These are phyloP conservation scores for Kandelia obovata DNA, from an alignment of 345 rosid species.

Conservation along the genomic window DNA sequence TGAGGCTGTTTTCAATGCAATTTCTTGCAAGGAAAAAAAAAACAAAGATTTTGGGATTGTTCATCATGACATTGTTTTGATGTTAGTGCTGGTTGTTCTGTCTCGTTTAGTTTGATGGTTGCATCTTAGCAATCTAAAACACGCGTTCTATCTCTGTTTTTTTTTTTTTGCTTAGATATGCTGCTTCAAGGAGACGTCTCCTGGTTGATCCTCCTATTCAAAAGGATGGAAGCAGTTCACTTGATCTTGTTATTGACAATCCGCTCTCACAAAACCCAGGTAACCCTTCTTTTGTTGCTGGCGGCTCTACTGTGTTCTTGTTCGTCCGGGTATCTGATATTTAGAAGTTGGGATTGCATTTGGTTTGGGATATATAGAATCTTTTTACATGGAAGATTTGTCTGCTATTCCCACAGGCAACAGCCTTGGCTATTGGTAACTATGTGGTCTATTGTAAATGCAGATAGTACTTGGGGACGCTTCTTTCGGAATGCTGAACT, in stretches of 20 bases:
- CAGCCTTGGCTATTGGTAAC: background rate
- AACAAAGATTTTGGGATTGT: background rate
- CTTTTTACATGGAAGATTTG: too few species aligned
- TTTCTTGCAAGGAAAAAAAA: too few species aligned
- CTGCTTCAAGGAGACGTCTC: constrained; percentile 70
- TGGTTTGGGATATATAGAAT: too few species aligned
- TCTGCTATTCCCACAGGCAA: too few species aligned
- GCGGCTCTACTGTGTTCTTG: background rate
- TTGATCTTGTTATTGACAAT: constrained; percentile 74
- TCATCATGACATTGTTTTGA: background rate
- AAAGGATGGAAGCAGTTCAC: constrained; percentile 56
- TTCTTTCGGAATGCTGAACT: constrained; percentile 90
- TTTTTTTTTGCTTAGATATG: constrained; percentile 54
- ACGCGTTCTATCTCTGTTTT: background rate
- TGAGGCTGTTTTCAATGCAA: too few species aligned
- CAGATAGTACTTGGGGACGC: constrained; percentile 97
- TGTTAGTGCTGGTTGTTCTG: background rate
- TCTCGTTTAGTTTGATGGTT: too few species aligned
- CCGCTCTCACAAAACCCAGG: constrained; percentile 98
- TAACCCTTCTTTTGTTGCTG: constrained; percentile 23
- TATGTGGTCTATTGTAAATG: constrained; percentile 1
- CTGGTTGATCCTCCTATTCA: constrained; percentile 71
- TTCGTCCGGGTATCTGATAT: background rate
- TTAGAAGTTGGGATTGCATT: background rate
- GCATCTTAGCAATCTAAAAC: background rate